A percentile compares a stretch with the other conserved stretches of the same genome.
Conservation (phyloP, 2,329 filamentous ascomycete species). For the Alternaria novae-zelandiae region DNA sequence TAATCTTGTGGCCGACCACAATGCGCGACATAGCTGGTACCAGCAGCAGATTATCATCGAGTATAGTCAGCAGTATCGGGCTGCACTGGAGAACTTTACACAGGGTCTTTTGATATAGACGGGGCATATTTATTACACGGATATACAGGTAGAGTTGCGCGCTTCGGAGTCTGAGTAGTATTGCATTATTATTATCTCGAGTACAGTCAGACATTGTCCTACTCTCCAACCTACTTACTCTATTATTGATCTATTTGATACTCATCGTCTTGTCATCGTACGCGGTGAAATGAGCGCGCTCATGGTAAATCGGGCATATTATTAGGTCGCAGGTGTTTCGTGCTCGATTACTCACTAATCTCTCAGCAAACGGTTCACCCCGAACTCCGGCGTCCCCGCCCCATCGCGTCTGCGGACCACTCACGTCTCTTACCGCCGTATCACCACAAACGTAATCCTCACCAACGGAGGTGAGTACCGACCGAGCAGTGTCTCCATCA, state of each 20-base stretch:
- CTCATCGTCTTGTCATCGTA: background rate
- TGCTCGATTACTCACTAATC: background rate
- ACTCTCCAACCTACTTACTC: fast-evolving
- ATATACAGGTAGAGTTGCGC: background rate
- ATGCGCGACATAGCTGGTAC: conserved; percentile 47
- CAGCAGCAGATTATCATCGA: conserved; percentile 49
- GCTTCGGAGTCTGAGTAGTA: background rate
- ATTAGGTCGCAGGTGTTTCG: background rate
- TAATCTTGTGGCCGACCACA: conserved; percentile 81
- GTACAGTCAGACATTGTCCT: no score
- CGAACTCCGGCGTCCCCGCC: background rate
- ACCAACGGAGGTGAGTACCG: background rate
- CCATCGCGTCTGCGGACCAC: background rate
- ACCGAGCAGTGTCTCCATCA: no score
- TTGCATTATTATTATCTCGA: background rate
- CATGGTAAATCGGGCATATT: no score
- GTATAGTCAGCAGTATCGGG: conserved; percentile 41
- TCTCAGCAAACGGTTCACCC: background rate
- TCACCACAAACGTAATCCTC: no score
- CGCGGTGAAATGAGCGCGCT: no score
- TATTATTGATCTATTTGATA: background rate
- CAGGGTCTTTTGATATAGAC: conserved; percentile 23
- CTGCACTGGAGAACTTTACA: conserved; percentile 32
- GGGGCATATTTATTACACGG: background rate
- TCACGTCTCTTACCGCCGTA: background rate